Evolutionary conservation across 2,329 filamentous ascomycete species (phyloP), one percentile per base, ranked within the genome.

Genomic region (Boeremia exigua): DNA sequence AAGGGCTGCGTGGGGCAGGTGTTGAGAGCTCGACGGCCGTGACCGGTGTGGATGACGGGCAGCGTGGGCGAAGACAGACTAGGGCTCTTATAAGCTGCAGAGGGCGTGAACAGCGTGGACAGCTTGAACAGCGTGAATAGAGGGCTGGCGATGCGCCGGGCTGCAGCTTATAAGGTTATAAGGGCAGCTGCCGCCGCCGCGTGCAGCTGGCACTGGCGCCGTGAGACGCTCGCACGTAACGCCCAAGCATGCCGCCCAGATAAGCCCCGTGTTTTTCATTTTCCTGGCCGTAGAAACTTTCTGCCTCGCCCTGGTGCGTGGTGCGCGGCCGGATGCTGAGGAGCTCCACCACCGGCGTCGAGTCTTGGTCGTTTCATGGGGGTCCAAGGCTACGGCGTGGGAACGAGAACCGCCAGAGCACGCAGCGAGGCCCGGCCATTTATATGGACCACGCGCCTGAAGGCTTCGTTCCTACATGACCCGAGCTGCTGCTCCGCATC

Each of bases 1-100:
- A n/a, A n/a, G n/a, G 64, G 65, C 64, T 64, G 65, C 62, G 64
- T 68, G 66, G 66, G 66, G 66, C 55, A 59, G 53, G 33, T 45
- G 47, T 50, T 49, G 46, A 61, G 61, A 63, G 40, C 49, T 50
- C 47, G 47, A 38, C 48, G 43, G 30, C 28, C 32, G 36, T 37
- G 14, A 56, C 43, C 53, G 47, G 42, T 36, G 25, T 40, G 23
- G 40, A 46, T 36, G 12, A 37, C 36, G 42, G 47, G n/a, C 42
- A n/a, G 28, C 15, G 14, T 14, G 28, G 30, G 33, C 23, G 12
- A 17, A 15, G 38, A 15, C 5, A 19, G 32, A 11, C 39, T 30
- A 27, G 37, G 1, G 11, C 25, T n/a, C n/a, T n/a, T n/a, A n/a
- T n/a, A n/a, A 33, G 50, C 50, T 50, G 55, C 45, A 38, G 50